Base-by-base conservation (phyloP, 2,329 filamentous ascomycete genomes). In the Aspergillus brasiliensis region DNA sequence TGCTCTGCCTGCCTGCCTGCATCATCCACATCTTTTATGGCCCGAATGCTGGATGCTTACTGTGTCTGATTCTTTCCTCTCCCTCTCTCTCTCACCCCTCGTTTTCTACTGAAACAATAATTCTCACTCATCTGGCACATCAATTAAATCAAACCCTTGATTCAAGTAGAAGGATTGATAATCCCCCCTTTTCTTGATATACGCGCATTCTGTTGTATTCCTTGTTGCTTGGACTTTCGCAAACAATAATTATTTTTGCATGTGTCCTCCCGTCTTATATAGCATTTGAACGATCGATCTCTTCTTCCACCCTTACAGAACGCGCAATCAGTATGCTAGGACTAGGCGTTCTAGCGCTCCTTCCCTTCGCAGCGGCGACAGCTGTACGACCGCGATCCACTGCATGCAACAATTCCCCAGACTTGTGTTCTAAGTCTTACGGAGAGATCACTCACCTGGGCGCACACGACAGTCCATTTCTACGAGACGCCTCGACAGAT, bases 381-480 rank as follows among this genome's bases (percentile, higher is more conserved):
- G 63, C 68, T 11, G 51, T 74, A 31, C 65, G 58, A 56, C 73
- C 65, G 61, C 78, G 65, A 61, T 58, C 74, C 10, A 77, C 76
- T 21, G 86, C 87, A 31, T 95, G 91, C 84, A 95, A 95, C 79
- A 94, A 94, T 81, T 92, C 89, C 0, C 89, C 90, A 0, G 78
- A 82, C 46, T 84, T 95, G 42, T 95, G 91, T 80, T 80, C 78
- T 62, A 86, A 85, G 64, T 78, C 84, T 17, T 95, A 95, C 80
- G 88, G 86, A 77, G 86, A 89, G 66, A 84, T 95, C 67, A 93
- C 91, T 3, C 84, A 93, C 73, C 85, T 94, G 70, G 90, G 90
- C 21, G 89, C 89, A 17, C 91, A 93, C 77, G 84, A 92, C 77
- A 87, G 85, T 62, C 82, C 90, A 10, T 93, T 92, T 72, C 75